Evolutionary conservation across 2,329 filamentous ascomycete genomes (phyloP), one percentile per base, ranked within the genome.

Genomic region (Aspergillus sp.): DNA sequence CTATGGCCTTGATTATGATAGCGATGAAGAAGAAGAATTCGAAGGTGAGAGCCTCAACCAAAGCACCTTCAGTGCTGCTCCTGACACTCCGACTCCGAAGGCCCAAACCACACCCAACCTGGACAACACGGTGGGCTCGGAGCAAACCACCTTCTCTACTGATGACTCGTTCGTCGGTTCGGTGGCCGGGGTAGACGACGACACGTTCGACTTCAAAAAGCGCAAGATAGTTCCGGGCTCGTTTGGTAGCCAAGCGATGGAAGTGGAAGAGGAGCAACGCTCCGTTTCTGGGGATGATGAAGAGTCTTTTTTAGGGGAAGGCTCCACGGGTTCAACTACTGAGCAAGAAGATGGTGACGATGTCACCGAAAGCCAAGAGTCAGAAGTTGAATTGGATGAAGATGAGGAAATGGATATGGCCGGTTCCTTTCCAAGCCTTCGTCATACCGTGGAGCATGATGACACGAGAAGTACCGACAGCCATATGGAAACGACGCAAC

Each of bases 231-330:
- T 93, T 26, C 91, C 91, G 5, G 91, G 93, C 39, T 82, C 88
- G 0, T 97, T 95, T 66, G 85, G 88, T 31, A 76, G 81, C 43
- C 75, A 78, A 39, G 71, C 73, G 28, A 73, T 73, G 31, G 78
- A 82, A 43, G 78, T 82, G 19, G 72, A 79, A 42, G 59, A 71
- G n/a, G 64, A 68, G 44, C 70, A 73, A 57, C 68, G 45, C 11
- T 46, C 70, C 44, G 49, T 36, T 43, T 61, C 56, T 37, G 58
- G 54, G 32, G 58, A 54, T 12, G 63, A 70, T 40, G 66, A 69
- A 57, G 75, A 82, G 79, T 88, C 87, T 90, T 91, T 93, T 91
- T 90, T 90, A 87, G 88, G 84, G 81, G 79, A 84, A 76, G 83
- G 86, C 83, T 90, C 86, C 82, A 85, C 83, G 82, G 86, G 85